Conservation (phyloP, 2,329 filamentous ascomycete genomes). For the Botrytis fabae region DNA sequence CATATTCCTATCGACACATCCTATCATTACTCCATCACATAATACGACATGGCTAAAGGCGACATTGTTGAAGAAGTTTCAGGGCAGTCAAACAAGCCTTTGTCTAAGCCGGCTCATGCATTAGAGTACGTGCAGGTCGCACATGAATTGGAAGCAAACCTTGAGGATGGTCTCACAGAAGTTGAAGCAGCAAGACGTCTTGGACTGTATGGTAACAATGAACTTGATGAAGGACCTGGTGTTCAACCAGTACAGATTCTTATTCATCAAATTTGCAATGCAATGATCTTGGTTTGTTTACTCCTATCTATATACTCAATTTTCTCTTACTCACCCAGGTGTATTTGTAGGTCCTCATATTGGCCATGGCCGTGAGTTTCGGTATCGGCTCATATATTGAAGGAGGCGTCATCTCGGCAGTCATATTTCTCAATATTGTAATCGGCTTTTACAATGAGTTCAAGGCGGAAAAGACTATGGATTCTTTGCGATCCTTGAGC, state of each 20-base stretch:
- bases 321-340: conserved; percentile 38
- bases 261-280: conserved; percentile 66
- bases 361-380: conserved; percentile 59
- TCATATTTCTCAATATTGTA: conserved; percentile 58
- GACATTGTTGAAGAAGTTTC: conserved; percentile 41
- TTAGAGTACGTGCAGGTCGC: conserved; percentile 55
- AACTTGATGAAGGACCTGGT: conserved; percentile 60
- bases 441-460: conserved; percentile 58
- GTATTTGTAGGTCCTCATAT: conserved; percentile 49
- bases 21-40: conserved; percentile 12
- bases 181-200: conserved; percentile 56
- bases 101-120: conserved; percentile 64
- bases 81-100: conserved; percentile 51
- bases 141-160: conserved; percentile 55
- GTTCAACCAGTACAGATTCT: conserved; percentile 65
- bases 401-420: conserved; percentile 57
- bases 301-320: neutral
- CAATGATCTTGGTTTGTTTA: conserved; percentile 58
- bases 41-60: conserved; percentile 10
- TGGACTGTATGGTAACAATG: conserved; percentile 60
- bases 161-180: conserved; percentile 57
- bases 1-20: conserved; percentile 13
- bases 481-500: conserved; percentile 51
- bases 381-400: conserved; percentile 61
- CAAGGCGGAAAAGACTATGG: conserved; percentile 54